phyloP scores from a whole-genome alignment of 371 early-diverging fungal genomes.

The Lichtheimia ornata region DNA sequence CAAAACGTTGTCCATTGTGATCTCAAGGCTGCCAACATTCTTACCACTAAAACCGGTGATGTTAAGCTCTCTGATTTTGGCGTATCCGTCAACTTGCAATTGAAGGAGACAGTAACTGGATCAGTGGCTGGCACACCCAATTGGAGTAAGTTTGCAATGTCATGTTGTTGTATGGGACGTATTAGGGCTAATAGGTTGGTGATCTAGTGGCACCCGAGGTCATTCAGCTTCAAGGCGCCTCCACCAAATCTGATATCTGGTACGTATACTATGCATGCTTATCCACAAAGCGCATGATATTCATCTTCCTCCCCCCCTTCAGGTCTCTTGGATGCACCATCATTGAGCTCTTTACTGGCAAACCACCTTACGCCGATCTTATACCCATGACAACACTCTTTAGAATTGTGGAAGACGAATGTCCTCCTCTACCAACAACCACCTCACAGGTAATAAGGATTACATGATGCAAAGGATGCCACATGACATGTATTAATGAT shows the following conservation, averaged over 20 bases:
- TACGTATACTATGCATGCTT: constrained; percentile 5
- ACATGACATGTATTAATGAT: not conserved
- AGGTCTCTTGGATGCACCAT: constrained; percentile 85
- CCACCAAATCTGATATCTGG: constrained; percentile 87
- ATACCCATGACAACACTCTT: constrained; percentile 82
- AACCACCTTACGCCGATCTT: constrained; percentile 81
- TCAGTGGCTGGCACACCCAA: constrained; percentile 88
- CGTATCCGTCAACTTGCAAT: constrained; percentile 74
- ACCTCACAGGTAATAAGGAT: not conserved
- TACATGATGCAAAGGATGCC: not conserved
- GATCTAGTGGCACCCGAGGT: constrained; percentile 90
- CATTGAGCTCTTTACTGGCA: constrained; percentile 81
- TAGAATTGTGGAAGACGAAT: constrained; percentile 83
- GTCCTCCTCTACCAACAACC: constrained; percentile 73
- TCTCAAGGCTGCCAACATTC: constrained; percentile 92
- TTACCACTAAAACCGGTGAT: constrained; percentile 87
- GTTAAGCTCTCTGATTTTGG: constrained; percentile 95
- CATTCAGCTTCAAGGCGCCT: constrained; percentile 77
- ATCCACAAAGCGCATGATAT: no score
- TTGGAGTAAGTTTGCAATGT: constrained; percentile 74
- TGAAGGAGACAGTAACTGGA: constrained; percentile 59
- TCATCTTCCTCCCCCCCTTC: not conserved
- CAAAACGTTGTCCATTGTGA: constrained; percentile 91
- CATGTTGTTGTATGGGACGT: no score
- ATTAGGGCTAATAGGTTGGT: not conserved